A percentile compares a stretch with the other conserved stretches of the same genome.
Evolutionary conservation across 208 protist species (phyloP).

Genomic region (Trypanosomatidae sp.): DNA sequence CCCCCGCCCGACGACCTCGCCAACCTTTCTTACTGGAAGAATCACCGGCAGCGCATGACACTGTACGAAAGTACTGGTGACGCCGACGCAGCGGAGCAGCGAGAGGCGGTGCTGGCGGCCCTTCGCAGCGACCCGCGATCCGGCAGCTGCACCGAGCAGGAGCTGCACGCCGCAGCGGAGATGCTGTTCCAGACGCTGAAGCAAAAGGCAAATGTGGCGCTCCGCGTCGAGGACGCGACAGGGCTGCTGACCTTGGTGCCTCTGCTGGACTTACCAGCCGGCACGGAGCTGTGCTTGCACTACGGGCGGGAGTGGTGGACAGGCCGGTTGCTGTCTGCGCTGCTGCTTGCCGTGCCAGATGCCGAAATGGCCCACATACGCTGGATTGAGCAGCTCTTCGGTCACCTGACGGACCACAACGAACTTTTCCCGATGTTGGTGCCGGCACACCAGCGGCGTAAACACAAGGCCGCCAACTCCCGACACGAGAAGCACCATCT

Average conservation of each 20-base stretch:
- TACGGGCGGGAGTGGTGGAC: conserved; percentile 91
- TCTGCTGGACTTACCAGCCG: conserved; percentile 55
- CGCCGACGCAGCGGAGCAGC: conserved; percentile 11
- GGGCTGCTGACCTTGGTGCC: conserved; percentile 62
- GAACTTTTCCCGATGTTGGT: conserved; percentile 60
- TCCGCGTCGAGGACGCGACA: conserved; percentile 50
- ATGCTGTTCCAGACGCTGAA: conserved; percentile 47
- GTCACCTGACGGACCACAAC: conserved; percentile 36
- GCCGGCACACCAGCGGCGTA: conserved; percentile 22
- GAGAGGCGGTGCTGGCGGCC: conserved; percentile 14
- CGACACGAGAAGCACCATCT: too few relatives aligned
- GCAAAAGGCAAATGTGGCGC: conserved; percentile 64
- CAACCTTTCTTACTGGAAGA: conserved; percentile 54
- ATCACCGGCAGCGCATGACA: conserved; percentile 59
- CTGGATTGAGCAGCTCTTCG: conserved; percentile 72
- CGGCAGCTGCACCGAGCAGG: conserved; percentile 15
- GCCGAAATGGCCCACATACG: conserved; percentile 47
- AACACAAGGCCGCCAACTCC: too few relatives aligned
- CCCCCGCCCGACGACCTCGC: conserved; percentile 72
- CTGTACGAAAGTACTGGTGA: conserved; percentile 62
- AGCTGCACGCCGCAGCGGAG: conserved; percentile 31
- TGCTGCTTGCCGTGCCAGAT: conserved; percentile 58
- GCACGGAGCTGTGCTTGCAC: conserved; percentile 78
- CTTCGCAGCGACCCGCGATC: conserved; percentile 14
- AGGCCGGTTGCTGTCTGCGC: conserved; percentile 52